A percentile compares a stretch with the other conserved stretches of the same genome.
These are phyloP conservation scores for Xylariales sp. DNA, from an alignment of 2,329 filamentous ascomycete species.

Conservation along the genomic window DNA sequence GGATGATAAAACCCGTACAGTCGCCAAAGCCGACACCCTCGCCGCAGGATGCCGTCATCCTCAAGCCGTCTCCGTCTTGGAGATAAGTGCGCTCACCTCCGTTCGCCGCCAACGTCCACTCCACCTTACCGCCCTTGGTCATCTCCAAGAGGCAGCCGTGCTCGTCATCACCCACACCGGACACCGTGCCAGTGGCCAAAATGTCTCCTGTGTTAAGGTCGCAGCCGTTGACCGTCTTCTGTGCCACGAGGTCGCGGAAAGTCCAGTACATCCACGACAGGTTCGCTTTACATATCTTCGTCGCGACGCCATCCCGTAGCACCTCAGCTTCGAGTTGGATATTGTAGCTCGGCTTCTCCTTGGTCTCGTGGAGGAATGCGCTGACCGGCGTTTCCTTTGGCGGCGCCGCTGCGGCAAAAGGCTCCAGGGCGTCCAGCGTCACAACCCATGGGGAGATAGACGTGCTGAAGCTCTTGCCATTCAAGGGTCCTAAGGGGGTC, in stretches of 20 bases:
- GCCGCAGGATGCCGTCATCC: slow-evolving; percentile 32
- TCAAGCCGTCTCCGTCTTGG: slow-evolving; percentile 34
- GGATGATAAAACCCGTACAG: slow-evolving; percentile 18
- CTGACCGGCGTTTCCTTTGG: slow-evolving; percentile 17
- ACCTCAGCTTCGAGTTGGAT: slow-evolving; percentile 18
- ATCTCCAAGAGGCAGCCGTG: slow-evolving; percentile 37
- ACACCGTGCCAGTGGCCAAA: slow-evolving; percentile 37
- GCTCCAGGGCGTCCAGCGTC: slow-evolving; percentile 54
- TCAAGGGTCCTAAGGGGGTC: slow-evolving; percentile 56
- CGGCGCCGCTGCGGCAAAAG: slow-evolving; percentile 43
- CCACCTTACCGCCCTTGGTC: slow-evolving; percentile 29
- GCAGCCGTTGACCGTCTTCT: slow-evolving; percentile 31
- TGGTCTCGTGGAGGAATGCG: slow-evolving; percentile 28
- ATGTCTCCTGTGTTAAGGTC: slow-evolving; percentile 34
- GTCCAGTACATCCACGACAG: slow-evolving; percentile 33
- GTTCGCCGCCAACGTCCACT: slow-evolving; percentile 17
- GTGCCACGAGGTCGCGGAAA: slow-evolving; percentile 30
- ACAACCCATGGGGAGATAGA: slow-evolving; percentile 59
- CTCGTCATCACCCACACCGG: slow-evolving; percentile 24
- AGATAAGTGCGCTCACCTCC: slow-evolving; percentile 29
- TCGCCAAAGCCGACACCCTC: slow-evolving; percentile 37
- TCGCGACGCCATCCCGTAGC: slow-evolving; percentile 11
- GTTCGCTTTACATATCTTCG: slow-evolving; percentile 22
- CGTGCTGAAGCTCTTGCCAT: slow-evolving; percentile 57
- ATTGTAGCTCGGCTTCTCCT: slow-evolving; percentile 27